Base-by-base conservation (phyloP, 257 asterid genomes). In the Perilla frutescens region DNA sequence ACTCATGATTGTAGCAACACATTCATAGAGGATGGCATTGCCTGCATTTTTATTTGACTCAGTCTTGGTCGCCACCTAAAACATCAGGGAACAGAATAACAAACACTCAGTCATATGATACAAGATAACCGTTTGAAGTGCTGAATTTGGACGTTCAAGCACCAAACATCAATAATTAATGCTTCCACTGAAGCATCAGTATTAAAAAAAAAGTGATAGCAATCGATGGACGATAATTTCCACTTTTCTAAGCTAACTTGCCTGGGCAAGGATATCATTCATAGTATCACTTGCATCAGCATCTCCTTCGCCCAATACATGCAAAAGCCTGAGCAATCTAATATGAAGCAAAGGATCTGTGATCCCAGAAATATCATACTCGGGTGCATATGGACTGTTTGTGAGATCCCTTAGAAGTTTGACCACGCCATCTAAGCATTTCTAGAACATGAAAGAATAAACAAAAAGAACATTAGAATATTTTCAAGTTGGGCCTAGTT, bases 231-330 rank as follows among this genome's bases (percentile, higher is more conserved):
- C 63, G 59, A 12, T 51, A 53, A 40, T 45, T 29, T 53, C 58
- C 56, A 7, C 11, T 73, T 62, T 57, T 11, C 36, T 63, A 29
- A 11, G 64, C 47, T 39, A 58, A 67, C 83, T 82, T 71, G 86
- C 99, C 97, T 95, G 99, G 73, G 99, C 99, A 72, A 92, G 97
- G 71, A 95, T 87, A 78, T 95, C 99, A 82, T 89, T 95, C 98
- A 92, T 95, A 44, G 83, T 45, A 86, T 95, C 99, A 83, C 99
- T 95, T 60, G 97, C 92, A 81, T 92, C 97, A 73, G 85, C 89
- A 89, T 92, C 95, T 82, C 90, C 97, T 71, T 88, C 90, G 74
- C 99, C 99, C 84, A 95, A 81, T 58, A 93, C 89, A 49, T 85
- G 82, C 86, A 95, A 83, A 72, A 95, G 87, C 85, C 36, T 90